These are phyloP conservation scores for Fraxinus velutina DNA, from an alignment of 305 asterid species.

Conservation along the genomic window DNA sequence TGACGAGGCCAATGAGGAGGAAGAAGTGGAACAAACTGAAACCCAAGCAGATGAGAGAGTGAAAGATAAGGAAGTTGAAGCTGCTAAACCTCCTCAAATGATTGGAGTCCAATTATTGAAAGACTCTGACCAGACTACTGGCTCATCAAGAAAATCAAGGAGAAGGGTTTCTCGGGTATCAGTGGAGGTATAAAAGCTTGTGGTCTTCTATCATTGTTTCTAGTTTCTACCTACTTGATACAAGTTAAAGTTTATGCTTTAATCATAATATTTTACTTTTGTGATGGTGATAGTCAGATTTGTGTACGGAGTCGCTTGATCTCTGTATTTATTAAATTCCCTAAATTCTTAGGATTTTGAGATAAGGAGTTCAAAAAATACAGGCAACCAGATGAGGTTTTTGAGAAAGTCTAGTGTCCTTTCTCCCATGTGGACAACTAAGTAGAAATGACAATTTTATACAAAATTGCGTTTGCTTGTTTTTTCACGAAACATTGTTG, in stretches of 20 bases:
- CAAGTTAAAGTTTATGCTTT: background rate
- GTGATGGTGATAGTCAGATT: background rate
- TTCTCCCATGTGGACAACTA: background rate
- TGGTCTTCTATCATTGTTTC: background rate
- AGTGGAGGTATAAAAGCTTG: conserved; percentile 53
- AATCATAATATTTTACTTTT: background rate
- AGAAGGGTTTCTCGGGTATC: conserved; percentile 62
- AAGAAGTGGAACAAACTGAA: conserved; percentile 79
- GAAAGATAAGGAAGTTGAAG: conserved; percentile 72
- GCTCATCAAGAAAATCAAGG: conserved; percentile 74
- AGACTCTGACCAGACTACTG: conserved; percentile 69
- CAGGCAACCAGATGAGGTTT: background rate
- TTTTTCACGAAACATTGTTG: background rate
- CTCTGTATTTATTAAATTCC: background rate
- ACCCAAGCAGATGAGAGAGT: conserved; percentile 68
- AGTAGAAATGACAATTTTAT: background rate
- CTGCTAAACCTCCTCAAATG: conserved; percentile 91
- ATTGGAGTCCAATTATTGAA: conserved; percentile 89
- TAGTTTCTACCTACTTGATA: background rate
- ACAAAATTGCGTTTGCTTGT: background rate
- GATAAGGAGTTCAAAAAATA: conserved; percentile 7
- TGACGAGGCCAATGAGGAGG: conserved; percentile 63
- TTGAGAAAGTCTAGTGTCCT: conserved; percentile 16
- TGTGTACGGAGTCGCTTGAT: background rate
- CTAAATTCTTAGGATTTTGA: background rate